Conservation (phyloP, 106 monocot genomes). For the Iris macrosiphon region DNA sequence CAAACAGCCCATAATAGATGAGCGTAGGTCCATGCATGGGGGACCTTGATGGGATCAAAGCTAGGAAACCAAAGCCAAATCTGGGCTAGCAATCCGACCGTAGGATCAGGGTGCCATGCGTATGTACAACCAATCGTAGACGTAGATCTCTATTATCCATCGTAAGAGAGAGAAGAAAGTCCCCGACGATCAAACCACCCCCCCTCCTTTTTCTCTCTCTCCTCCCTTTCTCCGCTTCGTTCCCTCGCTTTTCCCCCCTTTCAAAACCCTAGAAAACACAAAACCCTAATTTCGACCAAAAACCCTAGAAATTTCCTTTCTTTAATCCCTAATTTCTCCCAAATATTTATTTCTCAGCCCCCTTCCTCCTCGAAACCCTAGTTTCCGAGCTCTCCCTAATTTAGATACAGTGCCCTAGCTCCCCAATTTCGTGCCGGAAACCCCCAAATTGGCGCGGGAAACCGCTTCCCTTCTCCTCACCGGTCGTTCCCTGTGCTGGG, state of each 20-base stretch:
- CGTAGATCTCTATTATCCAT: too few relatives aligned
- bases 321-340: not conserved
- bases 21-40: too few relatives aligned
- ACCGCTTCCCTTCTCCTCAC: not conserved
- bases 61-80: too few relatives aligned
- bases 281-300: not conserved
- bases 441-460: not conserved
- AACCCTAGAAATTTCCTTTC: slow-evolving; percentile 9
- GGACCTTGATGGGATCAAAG: too few relatives aligned
- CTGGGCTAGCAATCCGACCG: too few relatives aligned
- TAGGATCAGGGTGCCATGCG: too few relatives aligned
- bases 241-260: slow-evolving; percentile 20
- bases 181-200: not conserved
- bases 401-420: slow-evolving; percentile 19
- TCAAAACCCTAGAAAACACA: slow-evolving; percentile 20
- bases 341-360: not conserved
- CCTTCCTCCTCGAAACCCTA: not conserved
- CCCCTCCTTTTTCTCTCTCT: not conserved
- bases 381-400: not conserved
- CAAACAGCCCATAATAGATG: too few relatives aligned
- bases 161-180: not conserved
- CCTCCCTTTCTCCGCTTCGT: not conserved
- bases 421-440: not conserved
- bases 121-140: too few relatives aligned
- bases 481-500: not conserved